phyloP scores from a whole-genome alignment of 371 early-diverging fungal species.

The Massospora cicadina region DNA sequence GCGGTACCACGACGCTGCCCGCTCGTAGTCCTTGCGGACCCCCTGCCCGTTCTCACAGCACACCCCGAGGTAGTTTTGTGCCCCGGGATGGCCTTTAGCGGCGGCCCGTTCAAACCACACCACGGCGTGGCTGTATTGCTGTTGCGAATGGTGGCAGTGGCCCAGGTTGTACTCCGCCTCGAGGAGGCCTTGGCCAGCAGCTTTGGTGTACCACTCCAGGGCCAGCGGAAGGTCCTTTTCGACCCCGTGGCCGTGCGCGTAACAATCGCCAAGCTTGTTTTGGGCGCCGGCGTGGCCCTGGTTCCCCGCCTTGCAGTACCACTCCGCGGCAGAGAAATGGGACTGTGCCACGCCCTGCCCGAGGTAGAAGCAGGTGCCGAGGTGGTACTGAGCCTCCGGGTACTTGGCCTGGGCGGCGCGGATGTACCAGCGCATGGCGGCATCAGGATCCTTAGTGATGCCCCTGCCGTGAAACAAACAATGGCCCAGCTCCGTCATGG shows the following conservation, averaged over 20 bases:
- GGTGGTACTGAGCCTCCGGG: conserved; percentile 33
- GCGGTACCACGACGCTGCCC: conserved; percentile 51
- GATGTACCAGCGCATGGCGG: conserved; percentile 36
- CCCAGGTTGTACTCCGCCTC: conserved; percentile 64
- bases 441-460: conserved; percentile 24
- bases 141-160: conserved; percentile 31
- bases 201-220: conserved; percentile 27
- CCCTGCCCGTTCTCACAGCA: conserved; percentile 67
- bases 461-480: conserved; percentile 73
- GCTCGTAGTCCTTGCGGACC: conserved; percentile 27
- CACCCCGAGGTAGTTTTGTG: conserved; percentile 61
- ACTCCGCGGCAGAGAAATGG: conserved; percentile 35
- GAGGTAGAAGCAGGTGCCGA: conserved; percentile 21
- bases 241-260: conserved; percentile 58
- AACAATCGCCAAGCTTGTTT: conserved; percentile 66
- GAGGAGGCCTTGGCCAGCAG: conserved; percentile 27
- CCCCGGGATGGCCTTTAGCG: conserved; percentile 49
- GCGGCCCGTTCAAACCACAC: conserved; percentile 51
- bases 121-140: conserved; percentile 27
- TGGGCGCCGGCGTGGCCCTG: conserved; percentile 43
- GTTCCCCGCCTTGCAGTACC: conserved; percentile 40
- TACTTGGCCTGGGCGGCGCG: conserved; percentile 43
- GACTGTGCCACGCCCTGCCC: conserved; percentile 50
- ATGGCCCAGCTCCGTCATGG: conserved; percentile 52
- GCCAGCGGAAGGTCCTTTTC: conserved; percentile 34